Evolutionary conservation across 169 alveolate genomes (phyloP), one percentile per base, ranked within the genome.

Genomic region (Toxoplasma gondii): DNA sequence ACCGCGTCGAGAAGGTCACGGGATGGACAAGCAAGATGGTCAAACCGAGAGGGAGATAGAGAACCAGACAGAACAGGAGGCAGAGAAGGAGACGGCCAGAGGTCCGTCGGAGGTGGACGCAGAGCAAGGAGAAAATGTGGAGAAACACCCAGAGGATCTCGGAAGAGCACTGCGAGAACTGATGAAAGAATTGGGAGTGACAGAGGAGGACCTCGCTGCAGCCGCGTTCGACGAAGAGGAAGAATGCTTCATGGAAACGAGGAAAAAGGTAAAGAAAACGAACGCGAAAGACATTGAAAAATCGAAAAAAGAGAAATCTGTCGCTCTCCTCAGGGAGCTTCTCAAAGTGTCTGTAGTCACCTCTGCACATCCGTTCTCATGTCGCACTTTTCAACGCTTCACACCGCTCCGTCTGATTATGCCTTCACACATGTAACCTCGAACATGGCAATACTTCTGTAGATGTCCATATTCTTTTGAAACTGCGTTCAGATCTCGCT

Each of bases 201-300:
- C 90, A 16, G 90, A 82, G 38, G 90, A 44, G 41, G 90, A 82
- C 39, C 38, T 82, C 36, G 34, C n/a, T 31, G 86, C 4, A n/a
- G 86, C 90, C 41, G 64, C 39, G 19, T 29, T 1, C 38, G 90
- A 38, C 19, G 90, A 41, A 82, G 90, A 17, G 24, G 90, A 82
- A 39, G 41, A 49, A 49, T 49, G 58, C 58, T 49, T 49, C 12
- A 7, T 10, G 36, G 81, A 69, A 24, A 24, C 81, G 10, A 69
- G 81, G 31, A n/a, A 24, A 29, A n/a, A 24, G 31, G 81, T n/a
- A 69, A 69, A n/a, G 24, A 29, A 5, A 10, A 5, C 34, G 41
- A 12, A 49, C 58, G 58, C 4, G 22, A 12, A 12, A 12, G 12
- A 49, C 58, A 7, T 12, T 49, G 58, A 49, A 49, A 49, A 12